Conservation (phyloP, 768 basidiomycete genomes). For the Kwoniella pini region DNA sequence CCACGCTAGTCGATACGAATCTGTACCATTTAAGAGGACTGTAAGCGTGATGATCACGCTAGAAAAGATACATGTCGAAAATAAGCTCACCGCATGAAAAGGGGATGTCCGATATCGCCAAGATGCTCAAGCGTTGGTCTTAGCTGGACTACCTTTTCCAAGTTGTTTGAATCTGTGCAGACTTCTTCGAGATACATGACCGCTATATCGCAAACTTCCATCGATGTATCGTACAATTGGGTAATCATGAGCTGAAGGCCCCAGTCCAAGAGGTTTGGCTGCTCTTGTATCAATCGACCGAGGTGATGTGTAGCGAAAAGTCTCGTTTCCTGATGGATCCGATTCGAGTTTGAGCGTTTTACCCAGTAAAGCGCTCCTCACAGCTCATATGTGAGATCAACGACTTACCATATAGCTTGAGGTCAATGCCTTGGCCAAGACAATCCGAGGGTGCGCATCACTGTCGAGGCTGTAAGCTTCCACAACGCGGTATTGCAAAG, state of each 20-base stretch:
- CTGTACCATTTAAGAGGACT: constrained; percentile 55
- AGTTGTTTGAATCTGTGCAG: constrained; percentile 76
- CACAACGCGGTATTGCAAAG: neutral
- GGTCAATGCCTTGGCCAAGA: constrained; percentile 89
- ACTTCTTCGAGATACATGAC: constrained; percentile 86
- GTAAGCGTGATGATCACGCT: constrained; percentile 1
- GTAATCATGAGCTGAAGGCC: constrained; percentile 86
- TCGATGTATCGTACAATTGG: constrained; percentile 88
- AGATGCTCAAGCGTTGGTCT: constrained; percentile 93
- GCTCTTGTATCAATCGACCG: constrained; percentile 72
- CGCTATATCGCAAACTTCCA: constrained; percentile 87
- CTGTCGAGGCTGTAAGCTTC: constrained; percentile 56
- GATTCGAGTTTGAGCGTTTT: too few relatives aligned
- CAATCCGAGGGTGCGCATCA: constrained; percentile 90
- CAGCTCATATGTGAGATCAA: too few relatives aligned
- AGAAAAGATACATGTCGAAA: neutral
- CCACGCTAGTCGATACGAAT: constrained; percentile 90
- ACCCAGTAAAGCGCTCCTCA: too few relatives aligned
- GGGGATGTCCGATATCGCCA: constrained; percentile 83
- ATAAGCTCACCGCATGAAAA: constrained; percentile 75
- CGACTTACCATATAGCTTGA: constrained; percentile 77
- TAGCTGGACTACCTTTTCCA: constrained; percentile 90
- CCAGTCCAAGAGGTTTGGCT: constrained; percentile 73
- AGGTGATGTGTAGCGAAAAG: constrained; percentile 85
- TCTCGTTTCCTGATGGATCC: constrained; percentile 87